Base-by-base conservation (phyloP, 768 basidiomycete species). In the Dendrothele bispora region DNA sequence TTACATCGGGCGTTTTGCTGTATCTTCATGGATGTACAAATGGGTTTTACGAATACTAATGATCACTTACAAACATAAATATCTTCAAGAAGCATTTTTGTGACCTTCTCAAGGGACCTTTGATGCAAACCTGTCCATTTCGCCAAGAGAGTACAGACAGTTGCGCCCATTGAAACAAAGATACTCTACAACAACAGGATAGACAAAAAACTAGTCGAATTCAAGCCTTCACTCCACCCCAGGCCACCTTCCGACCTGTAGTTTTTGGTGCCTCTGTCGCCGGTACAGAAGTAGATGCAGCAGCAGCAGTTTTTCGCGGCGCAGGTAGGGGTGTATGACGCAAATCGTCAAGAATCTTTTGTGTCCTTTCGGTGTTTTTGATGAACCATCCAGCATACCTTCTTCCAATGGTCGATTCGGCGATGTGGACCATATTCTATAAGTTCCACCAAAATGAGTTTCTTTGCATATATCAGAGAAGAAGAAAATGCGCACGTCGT, bases 371-470 rank as follows among this genome's bases (percentile, higher is more conserved):
- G 4, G 92, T 91, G 66, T 95, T 92, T 56, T 93, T 86, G 69
- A 98, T 95, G 71, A 98, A 98, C 91, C 93, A 97, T 30, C 93
- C 91, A 2, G 93, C 95, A 66, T 92, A 98, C 40, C 93, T 84
- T 38, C 95, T 74, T 14, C 94, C 93, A 17, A 95, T 84, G 0
- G 92, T 97, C 18, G 92, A 93, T 65, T 98, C 95, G 3, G 91
- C 87, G 53, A 98, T 93, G 57, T 95, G 91, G 7, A 98, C 88
- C 88, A 95, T 95, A 63, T 94, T 91, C 95, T 98, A 56, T 20
- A 30, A 29, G n/a, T n/a, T n/a, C n/a, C n/a, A n/a, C n/a, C 32
- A 24, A 14, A 22, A 24, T 36, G 20, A 15, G 21, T 27, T 10
- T 24, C 49, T 43, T 41, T 17, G 12, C 11, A 35, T 28, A 20